Base-by-base conservation (phyloP, 179 eudicot species). In the Kewa caespitosa region DNA sequence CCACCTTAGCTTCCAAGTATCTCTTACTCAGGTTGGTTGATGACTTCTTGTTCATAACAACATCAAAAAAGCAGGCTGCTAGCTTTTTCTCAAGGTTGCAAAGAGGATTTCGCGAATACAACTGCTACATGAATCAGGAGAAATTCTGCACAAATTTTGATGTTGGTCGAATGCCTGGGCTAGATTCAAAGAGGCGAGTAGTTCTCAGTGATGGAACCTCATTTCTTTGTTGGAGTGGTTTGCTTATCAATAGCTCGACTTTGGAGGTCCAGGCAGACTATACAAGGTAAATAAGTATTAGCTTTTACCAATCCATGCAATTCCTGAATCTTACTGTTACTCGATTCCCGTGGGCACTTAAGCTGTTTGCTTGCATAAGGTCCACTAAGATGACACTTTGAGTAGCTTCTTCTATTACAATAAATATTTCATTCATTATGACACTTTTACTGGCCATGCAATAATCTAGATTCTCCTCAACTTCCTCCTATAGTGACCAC, bases 261-360 rank as follows among this genome's bases (percentile, higher is more conserved):
- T 86, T 93, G 76, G 99, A 95, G 89, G 85, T 95, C 84, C 99
- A 93, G 83, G 99, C 90, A 32, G 99, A 95, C 81, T 93, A 93
- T 79, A 89, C 89, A 31, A 91, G 98, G 99, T 93, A 83, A 59
- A 20, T 0, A 50, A 15, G 59, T 60, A 8, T 30, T 11, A n/a
- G 11, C 64, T 31, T 33, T 22, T 33, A 0, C 72, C 27, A 69
- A 22, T 14, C 39, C 18, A 74, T 72, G n/a, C 25, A 50, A 23
- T 46, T 31, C 48, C n/a, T 25, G 38, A 17, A 8, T n/a, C n/a
- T n/a, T 39, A 22, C 36, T 3, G 15, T 32, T 14, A 4, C 18
- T 9, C 1, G 30, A n/a, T 6, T 54, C 60, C 33, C 15, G 6
- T 23, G 61, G 30, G 20, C 23, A 27, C 33, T 30, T 42, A 31